phyloP scores from a whole-genome alignment of 2,329 filamentous ascomycete genomes.

The Blastomyces silverae region DNA sequence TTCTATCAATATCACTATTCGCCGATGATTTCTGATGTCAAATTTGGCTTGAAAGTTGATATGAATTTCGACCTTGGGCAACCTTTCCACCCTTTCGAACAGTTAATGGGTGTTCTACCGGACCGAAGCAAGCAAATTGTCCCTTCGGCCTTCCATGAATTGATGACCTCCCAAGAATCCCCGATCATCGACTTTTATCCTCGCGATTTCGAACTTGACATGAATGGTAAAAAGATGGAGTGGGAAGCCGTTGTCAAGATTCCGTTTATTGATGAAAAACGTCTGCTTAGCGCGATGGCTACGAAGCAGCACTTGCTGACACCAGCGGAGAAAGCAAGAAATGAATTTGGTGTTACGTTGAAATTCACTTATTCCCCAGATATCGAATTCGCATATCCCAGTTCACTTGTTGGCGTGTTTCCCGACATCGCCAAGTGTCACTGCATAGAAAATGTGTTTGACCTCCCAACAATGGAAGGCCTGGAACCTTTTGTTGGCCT shows the following conservation, averaged over 20 bases:
- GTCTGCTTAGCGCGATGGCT: conserved; percentile 77
- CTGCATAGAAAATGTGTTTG: conserved; percentile 94
- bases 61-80: conserved; percentile 90
- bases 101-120: conserved; percentile 95
- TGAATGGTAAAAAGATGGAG: conserved; percentile 99
- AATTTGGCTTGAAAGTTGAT: conserved; percentile 76
- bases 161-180: conserved; percentile 86
- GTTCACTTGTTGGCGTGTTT: conserved; percentile 81
- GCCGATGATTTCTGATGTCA: conserved; percentile 93
- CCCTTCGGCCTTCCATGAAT: conserved; percentile 72
- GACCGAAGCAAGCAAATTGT: conserved; percentile 98
- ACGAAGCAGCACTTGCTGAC: conserved; percentile 73
- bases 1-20: conserved; percentile 96
- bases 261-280: conserved; percentile 91
- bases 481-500: conserved; percentile 78
- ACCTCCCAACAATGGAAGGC: conserved; percentile 85
- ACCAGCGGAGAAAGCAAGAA: conserved; percentile 70
- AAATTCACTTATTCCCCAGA: conserved; percentile 84
- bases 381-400: conserved; percentile 75
- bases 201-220: conserved; percentile 91
- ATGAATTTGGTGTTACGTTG: conserved; percentile 83
- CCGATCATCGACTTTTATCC: conserved; percentile 98
- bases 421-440: conserved; percentile 79
- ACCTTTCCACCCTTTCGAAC: conserved; percentile 90
- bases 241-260: conserved; percentile 99